phyloP scores from a whole-genome alignment of 1,284 basidiomycete genomes.

The Salmacisia buchloeana region DNA sequence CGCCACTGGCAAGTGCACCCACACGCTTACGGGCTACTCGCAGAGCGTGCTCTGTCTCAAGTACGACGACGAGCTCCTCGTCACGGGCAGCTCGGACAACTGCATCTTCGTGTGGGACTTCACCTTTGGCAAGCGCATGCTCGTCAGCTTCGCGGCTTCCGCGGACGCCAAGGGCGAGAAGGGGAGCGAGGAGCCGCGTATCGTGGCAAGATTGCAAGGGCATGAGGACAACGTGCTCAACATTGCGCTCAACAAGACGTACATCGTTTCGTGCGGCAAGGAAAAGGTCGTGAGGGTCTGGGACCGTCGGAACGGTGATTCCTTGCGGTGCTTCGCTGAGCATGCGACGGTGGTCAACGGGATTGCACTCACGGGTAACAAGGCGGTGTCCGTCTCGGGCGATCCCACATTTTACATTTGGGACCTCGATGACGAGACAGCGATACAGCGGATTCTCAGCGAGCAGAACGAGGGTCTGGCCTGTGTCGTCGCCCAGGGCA shows the following conservation, averaged over 20 bases:
- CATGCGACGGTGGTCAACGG: conserved; percentile 30
- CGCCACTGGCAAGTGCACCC: conserved; percentile 22
- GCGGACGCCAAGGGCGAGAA: not conserved
- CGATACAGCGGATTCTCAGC: conserved; percentile 19
- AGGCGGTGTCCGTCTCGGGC: conserved; percentile 31
- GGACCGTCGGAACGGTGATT: conserved; percentile 16
- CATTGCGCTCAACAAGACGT: conserved; percentile 25
- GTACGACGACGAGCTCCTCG: conserved; percentile 34
- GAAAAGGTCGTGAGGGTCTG: conserved; percentile 36
- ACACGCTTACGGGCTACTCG: conserved; percentile 28
- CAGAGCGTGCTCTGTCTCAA: conserved; percentile 34
- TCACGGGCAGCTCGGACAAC: conserved; percentile 34
- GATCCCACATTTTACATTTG: conserved; percentile 34
- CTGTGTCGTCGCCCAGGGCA: conserved; percentile 25
- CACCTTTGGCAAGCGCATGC: not conserved
- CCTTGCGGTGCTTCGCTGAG: conserved; percentile 2
- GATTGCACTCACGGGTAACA: conserved; percentile 19
- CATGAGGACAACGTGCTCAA: conserved; percentile 29
- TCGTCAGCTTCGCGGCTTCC: not conserved
- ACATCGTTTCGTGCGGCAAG: conserved; percentile 34
- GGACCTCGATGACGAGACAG: conserved; percentile 23
- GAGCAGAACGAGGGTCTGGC: conserved; percentile 31
- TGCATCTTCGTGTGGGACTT: conserved; percentile 37
- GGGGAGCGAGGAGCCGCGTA: not conserved
- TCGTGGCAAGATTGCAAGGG: conserved; percentile 18